Base-by-base conservation (phyloP, 1,284 basidiomycete species). In the Gymnopus androsaceus region DNA sequence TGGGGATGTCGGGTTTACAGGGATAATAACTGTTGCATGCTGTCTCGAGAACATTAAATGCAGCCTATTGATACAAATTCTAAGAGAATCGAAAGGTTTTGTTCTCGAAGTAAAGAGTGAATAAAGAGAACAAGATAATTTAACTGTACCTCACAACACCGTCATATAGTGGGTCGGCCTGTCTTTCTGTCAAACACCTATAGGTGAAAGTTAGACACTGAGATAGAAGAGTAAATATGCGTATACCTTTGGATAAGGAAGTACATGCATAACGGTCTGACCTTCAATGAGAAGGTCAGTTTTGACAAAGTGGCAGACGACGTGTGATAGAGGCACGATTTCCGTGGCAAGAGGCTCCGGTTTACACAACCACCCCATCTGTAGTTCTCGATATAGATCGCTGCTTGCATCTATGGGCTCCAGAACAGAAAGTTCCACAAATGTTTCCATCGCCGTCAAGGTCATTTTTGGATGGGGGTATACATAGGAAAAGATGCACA, bases 281-380 rank as follows among this genome's bases (percentile, higher is more conserved):
- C 17, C 23, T 9, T 50, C 12, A 25, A 38, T 25, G n/a, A 7
- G 23, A 6, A 38, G 23, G 28, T 46, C 27, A 15, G 44, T 46
- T n/a, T 15, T 27, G 3, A 19, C 23, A 46, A 46, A 46, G 25
- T 27, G 44, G 5, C 25, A 46, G 15, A 28, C 4, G 4, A 46
- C 27, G n/a, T 46, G 8, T 17, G 27, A 17, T 4, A 30, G 23
- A 28, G 30, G 21, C 44, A 12, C 7, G 5, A 5, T 12, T 12
- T 30, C 12, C 3, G 15, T 3, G 15, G 3, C 30, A 4, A n/a
- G 9, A n/a, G 15, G 15, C n/a, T n/a, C n/a, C n/a, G n/a, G n/a
- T n/a, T n/a, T 19, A 49, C 48, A 50, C 17, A 50, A 31, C 48
- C 48, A 50, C 3, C 48, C 48, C 9, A 19, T 25, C n/a, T 27